Evolutionary conservation across 1,284 basidiomycete genomes (phyloP).

Genomic region (Ustilago nuda): DNA sequence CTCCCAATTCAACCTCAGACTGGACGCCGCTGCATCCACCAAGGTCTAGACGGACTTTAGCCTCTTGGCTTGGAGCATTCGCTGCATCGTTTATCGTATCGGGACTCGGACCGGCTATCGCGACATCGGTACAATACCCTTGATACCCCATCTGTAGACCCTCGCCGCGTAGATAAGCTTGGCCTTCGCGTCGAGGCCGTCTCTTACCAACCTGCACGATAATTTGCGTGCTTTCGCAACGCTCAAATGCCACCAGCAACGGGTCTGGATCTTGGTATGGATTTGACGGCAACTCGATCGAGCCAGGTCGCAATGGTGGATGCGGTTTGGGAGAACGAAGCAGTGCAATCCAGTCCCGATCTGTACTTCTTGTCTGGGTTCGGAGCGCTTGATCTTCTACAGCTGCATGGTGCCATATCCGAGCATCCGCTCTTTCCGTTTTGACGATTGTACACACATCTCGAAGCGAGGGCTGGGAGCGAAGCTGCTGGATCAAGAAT

Average conservation of each 20-base stretch:
- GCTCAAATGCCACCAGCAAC: constrained; percentile 6
- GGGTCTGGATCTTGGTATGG: neutral
- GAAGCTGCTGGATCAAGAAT: constrained; percentile 40
- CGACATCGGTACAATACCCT: constrained; percentile 31
- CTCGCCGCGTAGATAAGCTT: constrained; percentile 28
- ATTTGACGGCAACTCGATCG: neutral
- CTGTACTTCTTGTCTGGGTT: neutral
- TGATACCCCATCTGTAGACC: constrained; percentile 45
- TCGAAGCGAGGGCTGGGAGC: constrained; percentile 20
- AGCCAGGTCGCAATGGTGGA: too few relatives aligned
- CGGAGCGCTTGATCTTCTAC: constrained; percentile 12
- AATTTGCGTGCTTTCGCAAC: constrained; percentile 29
- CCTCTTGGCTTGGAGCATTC: neutral
- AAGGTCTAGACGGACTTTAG: constrained; percentile 1
- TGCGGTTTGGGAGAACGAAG: neutral
- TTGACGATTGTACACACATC: constrained; percentile 34
- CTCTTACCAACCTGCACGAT: constrained; percentile 38
- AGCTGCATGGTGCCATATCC: constrained; percentile 41
- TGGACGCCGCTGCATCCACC: constrained; percentile 4
- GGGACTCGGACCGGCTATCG: neutral
- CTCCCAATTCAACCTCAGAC: neutral
- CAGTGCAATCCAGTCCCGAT: neutral
- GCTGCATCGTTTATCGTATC: neutral
- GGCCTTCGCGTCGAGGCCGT: constrained; percentile 13
- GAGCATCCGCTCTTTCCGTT: constrained; percentile 42